Base-by-base conservation (phyloP, 352 stramenopile genomes). In the Phytophthora multivora region DNA sequence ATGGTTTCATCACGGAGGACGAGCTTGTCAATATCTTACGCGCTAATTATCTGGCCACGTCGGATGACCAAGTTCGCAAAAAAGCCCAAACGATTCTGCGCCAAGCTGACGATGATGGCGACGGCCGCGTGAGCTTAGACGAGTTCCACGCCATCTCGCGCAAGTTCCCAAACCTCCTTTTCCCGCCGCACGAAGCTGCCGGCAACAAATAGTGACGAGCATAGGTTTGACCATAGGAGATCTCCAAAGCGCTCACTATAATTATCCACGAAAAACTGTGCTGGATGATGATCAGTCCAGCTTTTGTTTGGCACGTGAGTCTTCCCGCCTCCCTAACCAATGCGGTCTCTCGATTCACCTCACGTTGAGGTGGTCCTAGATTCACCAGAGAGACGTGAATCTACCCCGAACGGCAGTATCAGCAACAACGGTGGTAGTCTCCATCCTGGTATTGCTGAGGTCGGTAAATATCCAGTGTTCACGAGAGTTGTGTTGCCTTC, bases 11-110 rank as follows among this genome's bases (percentile, higher is more conserved):
- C 63, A 94, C 86, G 0, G 73, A 94, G 50, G 78, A 92, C 35
- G 91, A 98, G 69, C 83, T 98, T 16, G 69, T 96, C 12, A 89
- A 93, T 33, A 97, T 98, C 41, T 75, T 98, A 53, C 91, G 89
- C 51, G 91, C 87, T 3, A 97, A 96, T 50, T 89, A 98, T 69
- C 77, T 98, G 73, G 58, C 66, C 12, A 89, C 80, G 2, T 78
- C 80, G 4, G 71, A 77, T 23, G 80, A 79, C 23, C 83, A 93
- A 59, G 90, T 97, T 9, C 64, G 72, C 19, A 93, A 92, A 63
- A 97, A 97, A 71, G 86, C 81, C 15, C 72, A 93, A 49, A 96
- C 79, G 26, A 94, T 96, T 51, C 66, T 97, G 53, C 69, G 73
- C 48, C 88, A 96, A 63, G 85, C 85, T 21, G 88, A 97, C 39